Evolutionary conservation across 805 yeast species (phyloP), one percentile per base, ranked within the genome.

Genomic region (Starmerella roubikii): DNA sequence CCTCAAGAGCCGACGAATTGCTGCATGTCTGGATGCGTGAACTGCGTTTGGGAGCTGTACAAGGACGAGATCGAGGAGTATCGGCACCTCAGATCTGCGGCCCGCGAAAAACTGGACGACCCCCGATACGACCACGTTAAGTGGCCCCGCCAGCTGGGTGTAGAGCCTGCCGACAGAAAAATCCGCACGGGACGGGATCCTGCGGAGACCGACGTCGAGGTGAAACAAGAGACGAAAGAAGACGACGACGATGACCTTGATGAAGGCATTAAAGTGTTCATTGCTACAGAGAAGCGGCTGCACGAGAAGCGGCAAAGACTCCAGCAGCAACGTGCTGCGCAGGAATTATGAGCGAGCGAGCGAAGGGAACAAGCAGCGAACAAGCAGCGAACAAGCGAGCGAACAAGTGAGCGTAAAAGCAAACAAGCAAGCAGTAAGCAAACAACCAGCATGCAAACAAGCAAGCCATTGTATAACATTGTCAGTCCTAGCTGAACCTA

Each of bases 1-100:
- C 97, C 98, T 0, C 64, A 61, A 4, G 94, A 83, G 50, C 97
- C 97, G 1, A 94, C 86, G 50, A 85, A 88, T 57, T 88, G 98
- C 58, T 88, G 98, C 59, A 85, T 85, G 94, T 77, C 91, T 41
- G 98, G 98, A 1, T 88, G 98, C 58, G 76, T 83, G 23, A 85
- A 88, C 59, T 88, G 98, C 58, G 97, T 88, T 2, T 91, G 97
- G 97, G 95, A 86, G 51, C 62, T 82, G 39, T 88, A 74, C 56
- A 77, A 79, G 48, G 96, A 88, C 38, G 97, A 91, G 55, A 53
- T 86, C 35, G 76, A 74, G 46, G 83, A 83, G 25, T 91, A 95
- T 94, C 73, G 75, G 51, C 54, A 59, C 28, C 56, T 65, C 40
- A 95, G 94, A 0, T 79, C 68, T 42, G 38, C 68, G 56, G 51